Evolutionary conservation across 768 basidiomycete species (phyloP).

Genomic region (Mycena indigotica): DNA sequence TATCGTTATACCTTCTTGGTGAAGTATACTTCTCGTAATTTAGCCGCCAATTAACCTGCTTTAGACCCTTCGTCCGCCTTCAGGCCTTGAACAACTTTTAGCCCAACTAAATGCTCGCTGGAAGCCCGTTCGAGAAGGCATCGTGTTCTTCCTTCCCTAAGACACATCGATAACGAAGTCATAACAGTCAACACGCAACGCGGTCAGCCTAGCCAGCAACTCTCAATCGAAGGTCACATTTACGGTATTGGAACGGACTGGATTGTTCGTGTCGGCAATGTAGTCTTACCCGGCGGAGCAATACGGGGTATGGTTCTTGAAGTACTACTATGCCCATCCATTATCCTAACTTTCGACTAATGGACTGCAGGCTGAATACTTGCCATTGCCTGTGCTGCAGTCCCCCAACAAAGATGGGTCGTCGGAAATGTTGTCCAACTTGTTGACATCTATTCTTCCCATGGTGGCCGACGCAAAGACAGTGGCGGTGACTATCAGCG

Average conservation of each 20-base stretch:
- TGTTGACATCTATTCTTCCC: conserved; percentile 74
- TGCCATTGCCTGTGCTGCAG: conserved; percentile 71
- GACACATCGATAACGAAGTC: background rate
- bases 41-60: too few relatives aligned
- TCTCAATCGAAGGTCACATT: conserved; percentile 73
- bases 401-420: conserved; percentile 67
- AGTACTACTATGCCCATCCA: conserved; percentile 39
- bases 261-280: conserved; percentile 79
- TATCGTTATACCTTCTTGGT: conserved; percentile 72
- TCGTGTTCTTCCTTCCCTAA: background rate
- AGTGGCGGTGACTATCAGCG: conserved; percentile 76
- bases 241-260: conserved; percentile 81
- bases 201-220: conserved; percentile 59
- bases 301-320: conserved; percentile 85
- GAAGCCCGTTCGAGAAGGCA: conserved; percentile 58
- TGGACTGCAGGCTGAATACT: conserved; percentile 71
- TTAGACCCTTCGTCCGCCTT: conserved; percentile 68
- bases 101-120: conserved; percentile 75
- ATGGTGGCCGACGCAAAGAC: conserved; percentile 73
- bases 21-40: background rate
- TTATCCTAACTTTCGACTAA: conserved; percentile 6
- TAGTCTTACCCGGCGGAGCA: conserved; percentile 71
- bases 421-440: conserved; percentile 72
- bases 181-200: conserved; percentile 39
- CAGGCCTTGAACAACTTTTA: conserved; percentile 74